phyloP scores from a whole-genome alignment of 1,139 yeast genomes.

The Yamadazyma oceani region DNA sequence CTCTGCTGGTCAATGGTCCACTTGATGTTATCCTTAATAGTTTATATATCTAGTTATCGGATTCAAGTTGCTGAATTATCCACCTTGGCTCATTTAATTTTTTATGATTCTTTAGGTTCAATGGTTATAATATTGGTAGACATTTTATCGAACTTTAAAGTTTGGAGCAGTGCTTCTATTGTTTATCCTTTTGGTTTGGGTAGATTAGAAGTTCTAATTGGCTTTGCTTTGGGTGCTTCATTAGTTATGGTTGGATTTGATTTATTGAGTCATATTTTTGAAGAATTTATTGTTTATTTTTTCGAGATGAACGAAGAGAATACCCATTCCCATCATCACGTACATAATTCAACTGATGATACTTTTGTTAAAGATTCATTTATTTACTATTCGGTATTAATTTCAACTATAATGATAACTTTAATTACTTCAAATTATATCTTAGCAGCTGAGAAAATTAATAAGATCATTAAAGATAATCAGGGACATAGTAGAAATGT shows the following conservation, averaged over 20 bases:
- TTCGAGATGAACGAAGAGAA: conserved; percentile 43
- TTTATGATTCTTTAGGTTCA: conserved; percentile 85
- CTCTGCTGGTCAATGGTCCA: conserved; percentile 70
- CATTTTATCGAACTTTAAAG: conserved; percentile 84
- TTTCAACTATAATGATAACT: conserved; percentile 31
- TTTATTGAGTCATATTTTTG: conserved; percentile 77
- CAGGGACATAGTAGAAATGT: conserved; percentile 15
- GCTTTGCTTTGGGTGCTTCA: conserved; percentile 84
- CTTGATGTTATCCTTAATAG: conserved; percentile 50
- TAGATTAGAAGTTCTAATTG: conserved; percentile 80
- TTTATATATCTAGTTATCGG: conserved; percentile 62
- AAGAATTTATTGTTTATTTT: conserved; percentile 60
- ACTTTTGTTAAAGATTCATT: conserved; percentile 9
- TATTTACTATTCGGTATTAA: conserved; percentile 29
- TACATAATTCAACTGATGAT: conserved; percentile 42
- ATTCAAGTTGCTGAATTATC: conserved; percentile 62
- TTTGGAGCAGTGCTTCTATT: conserved; percentile 83
- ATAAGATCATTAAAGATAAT: conserved; percentile 29
- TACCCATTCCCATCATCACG: conserved; percentile 44
- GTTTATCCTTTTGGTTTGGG: conserved; percentile 91
- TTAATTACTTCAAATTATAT: conserved; percentile 39
- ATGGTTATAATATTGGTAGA: conserved; percentile 70
- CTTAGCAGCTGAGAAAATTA: conserved; percentile 34
- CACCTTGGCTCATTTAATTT: conserved; percentile 82
- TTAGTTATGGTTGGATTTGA: conserved; percentile 90